phyloP scores from a whole-genome alignment of 23 red algal genomes.

The Gracilaria vermiculophylla region DNA sequence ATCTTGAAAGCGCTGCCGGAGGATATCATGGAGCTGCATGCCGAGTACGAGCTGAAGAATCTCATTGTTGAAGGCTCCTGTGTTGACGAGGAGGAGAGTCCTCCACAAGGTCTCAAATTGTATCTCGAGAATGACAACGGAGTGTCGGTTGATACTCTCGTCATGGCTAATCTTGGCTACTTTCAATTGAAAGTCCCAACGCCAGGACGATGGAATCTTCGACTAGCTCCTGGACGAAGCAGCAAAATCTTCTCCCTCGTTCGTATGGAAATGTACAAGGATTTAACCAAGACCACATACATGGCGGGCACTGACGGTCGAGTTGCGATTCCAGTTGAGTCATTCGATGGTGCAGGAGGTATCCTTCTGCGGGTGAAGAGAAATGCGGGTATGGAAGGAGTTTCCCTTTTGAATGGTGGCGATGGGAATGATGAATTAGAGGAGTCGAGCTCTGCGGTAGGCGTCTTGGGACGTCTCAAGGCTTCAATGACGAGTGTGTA shows the following conservation, averaged over 20 bases:
- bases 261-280: conserved; percentile 54
- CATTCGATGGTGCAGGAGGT: conserved; percentile 55
- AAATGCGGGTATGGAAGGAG: conserved; percentile 43
- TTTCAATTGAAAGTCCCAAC: conserved; percentile 85
- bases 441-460: neutral
- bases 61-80: conserved; percentile 78
- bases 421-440: neutral
- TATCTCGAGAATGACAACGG: conserved; percentile 23
- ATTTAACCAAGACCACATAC: conserved; percentile 27
- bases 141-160: conserved; percentile 77
- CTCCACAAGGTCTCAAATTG: conserved; percentile 76
- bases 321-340: conserved; percentile 62
- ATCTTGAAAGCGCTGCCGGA: conserved; percentile 30
- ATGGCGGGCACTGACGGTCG: conserved; percentile 23
- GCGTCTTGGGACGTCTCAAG: neutral
- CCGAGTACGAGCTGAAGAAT: conserved; percentile 78
- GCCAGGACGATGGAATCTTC: conserved; percentile 77
- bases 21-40: conserved; percentile 20
- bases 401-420: conserved; percentile 11
- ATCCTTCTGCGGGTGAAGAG: conserved; percentile 64
- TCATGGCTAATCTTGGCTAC: conserved; percentile 97
- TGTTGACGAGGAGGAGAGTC: conserved; percentile 46
- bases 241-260: conserved; percentile 33
- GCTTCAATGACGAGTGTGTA: neutral
- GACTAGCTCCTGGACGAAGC: conserved; percentile 43